phyloP scores from a whole-genome alignment of 2,329 filamentous ascomycete genomes.

The Dryadomyces sulphureus region DNA sequence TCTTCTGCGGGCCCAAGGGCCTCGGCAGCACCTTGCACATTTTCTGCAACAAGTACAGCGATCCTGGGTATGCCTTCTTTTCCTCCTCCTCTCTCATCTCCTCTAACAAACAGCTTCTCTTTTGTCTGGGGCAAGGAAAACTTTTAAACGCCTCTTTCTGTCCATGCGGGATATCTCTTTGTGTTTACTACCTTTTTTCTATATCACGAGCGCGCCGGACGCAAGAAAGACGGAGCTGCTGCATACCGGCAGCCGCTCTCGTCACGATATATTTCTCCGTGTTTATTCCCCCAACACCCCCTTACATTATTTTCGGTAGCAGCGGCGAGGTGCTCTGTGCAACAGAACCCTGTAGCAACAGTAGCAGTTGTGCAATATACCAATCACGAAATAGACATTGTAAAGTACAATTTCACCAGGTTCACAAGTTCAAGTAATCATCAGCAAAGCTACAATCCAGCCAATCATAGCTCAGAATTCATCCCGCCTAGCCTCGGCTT shows the following conservation, averaged over 20 bases:
- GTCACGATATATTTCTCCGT: background rate
- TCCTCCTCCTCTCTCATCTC: conserved; percentile 4
- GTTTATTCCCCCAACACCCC: background rate
- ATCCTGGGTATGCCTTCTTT: conserved; percentile 48
- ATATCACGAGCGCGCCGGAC: conserved; percentile 8
- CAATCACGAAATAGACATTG: too few relatives aligned
- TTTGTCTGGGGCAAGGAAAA: conserved; percentile 59
- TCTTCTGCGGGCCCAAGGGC: conserved; percentile 76
- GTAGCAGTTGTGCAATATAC: too few relatives aligned
- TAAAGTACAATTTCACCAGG: too few relatives aligned
- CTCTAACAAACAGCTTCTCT: conserved; percentile 33
- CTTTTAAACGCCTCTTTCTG: conserved; percentile 29
- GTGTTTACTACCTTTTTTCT: conserved; percentile 3
- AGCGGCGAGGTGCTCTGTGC: background rate
- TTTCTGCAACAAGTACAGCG: conserved; percentile 79
- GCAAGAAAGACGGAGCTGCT: conserved; percentile 4
- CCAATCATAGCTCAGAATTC: background rate
- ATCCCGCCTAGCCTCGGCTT: conserved; percentile 1
- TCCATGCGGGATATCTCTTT: background rate
- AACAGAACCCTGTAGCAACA: background rate
- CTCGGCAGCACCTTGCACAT: conserved; percentile 64
- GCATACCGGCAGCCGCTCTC: background rate
- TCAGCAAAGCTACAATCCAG: background rate
- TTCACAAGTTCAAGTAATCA: background rate
- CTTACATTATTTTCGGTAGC: background rate